These are phyloP conservation scores for Cryptosporidium sp. DNA, from an alignment of 169 alveolate species.

Conservation along the genomic window DNA sequence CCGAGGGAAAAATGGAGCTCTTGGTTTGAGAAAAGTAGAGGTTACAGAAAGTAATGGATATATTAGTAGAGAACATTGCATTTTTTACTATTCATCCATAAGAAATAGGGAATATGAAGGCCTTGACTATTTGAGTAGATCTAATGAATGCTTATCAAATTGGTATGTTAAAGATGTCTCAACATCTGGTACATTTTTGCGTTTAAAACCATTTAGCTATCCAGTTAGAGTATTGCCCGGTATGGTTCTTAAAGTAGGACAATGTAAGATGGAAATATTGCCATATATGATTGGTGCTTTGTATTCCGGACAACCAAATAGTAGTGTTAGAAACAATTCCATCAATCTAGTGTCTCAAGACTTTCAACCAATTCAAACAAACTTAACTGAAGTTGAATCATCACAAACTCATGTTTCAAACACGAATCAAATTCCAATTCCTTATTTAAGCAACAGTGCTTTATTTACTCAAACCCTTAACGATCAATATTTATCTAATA, in stretches of 20 bases:
- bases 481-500: constrained; percentile 40
- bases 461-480: not conserved
- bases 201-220: constrained; percentile 85
- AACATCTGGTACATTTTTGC: constrained; percentile 90
- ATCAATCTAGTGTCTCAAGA: not conserved
- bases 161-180: constrained; percentile 89
- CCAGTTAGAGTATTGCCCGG: constrained; percentile 87
- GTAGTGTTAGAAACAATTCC: not conserved
- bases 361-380: not conserved
- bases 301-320: not conserved
- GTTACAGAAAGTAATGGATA: constrained; percentile 85
- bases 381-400: not conserved
- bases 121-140: not conserved
- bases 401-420: constrained; percentile 14
- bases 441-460: not conserved
- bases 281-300: constrained; percentile 31
- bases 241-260: constrained; percentile 89
- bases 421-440: constrained; percentile 7
- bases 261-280: constrained; percentile 87
- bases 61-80: constrained; percentile 91
- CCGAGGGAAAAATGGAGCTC: constrained; percentile 56
- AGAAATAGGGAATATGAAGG: not conserved
- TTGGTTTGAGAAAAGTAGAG: constrained; percentile 71
- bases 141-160: constrained; percentile 45
- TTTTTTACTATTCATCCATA: constrained; percentile 77